Percentiles rank a stretch among this genome's conserved stretches.
Conservation (phyloP, 2,329 filamentous ascomycete species). For the Fusarium equiseti region DNA sequence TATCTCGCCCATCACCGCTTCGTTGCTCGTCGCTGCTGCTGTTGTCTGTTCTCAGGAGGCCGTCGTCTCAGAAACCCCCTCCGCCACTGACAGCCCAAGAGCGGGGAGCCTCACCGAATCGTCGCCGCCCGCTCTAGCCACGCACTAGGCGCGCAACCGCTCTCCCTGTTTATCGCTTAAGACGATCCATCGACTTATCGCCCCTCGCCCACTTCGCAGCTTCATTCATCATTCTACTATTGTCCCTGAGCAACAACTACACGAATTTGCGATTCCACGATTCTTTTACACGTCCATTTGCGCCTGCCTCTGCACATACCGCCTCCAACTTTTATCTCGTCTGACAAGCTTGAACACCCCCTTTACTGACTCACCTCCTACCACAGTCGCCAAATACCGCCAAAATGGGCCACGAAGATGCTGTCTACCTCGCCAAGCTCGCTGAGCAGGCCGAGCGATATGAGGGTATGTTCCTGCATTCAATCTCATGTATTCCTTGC, state of each 20-base stretch:
- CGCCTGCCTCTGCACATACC: slow-evolving; percentile 32
- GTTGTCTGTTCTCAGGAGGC: slow-evolving; percentile 29
- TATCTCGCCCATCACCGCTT: slow-evolving; percentile 2
- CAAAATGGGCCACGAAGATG: slow-evolving; percentile 99
- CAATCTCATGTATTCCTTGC: slow-evolving; percentile 16
- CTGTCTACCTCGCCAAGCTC: slow-evolving; percentile 99
- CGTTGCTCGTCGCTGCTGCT: slow-evolving; percentile 22
- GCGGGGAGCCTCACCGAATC: slow-evolving; percentile 50
- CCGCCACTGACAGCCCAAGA: slow-evolving; percentile 46
- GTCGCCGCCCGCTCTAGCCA: slow-evolving; percentile 42
- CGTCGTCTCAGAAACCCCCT: slow-evolving; percentile 44
- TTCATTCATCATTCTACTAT: slow-evolving; percentile 27
- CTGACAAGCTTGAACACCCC: slow-evolving; percentile 38
- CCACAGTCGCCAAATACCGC: slow-evolving; percentile 52
- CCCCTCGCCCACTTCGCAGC: slow-evolving; percentile 30
- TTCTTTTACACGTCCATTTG: slow-evolving; percentile 29
- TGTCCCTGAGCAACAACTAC: slow-evolving; percentile 10
- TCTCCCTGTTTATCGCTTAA: slow-evolving; percentile 34
- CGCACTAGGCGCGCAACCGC: slow-evolving; percentile 46
- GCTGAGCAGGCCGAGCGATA: slow-evolving; percentile 99
- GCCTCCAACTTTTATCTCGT: slow-evolving; percentile 31
- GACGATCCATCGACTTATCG: slow-evolving; percentile 30
- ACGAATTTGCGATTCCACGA: slow-evolving; percentile 32
- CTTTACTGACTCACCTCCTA: slow-evolving; percentile 41
- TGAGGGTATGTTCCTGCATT: slow-evolving; percentile 75